Evolutionary conservation across 805 yeast species (phyloP).

Genomic region (Monosporozyma solicola): DNA sequence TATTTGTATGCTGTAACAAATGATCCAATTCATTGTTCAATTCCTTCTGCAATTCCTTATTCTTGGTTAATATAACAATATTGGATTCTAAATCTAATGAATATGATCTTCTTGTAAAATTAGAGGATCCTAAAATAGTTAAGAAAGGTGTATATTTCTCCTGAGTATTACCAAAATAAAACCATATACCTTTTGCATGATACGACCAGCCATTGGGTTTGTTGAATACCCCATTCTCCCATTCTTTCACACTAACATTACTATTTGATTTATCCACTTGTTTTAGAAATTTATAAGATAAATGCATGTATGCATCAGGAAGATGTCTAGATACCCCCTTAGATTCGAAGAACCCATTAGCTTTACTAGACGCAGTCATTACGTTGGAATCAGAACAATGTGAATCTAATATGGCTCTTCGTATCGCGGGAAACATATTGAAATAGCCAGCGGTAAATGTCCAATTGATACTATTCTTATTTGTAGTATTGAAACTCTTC

Average conservation of each 20-base stretch:
- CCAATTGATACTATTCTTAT: constrained; percentile 43
- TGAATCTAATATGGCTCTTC: constrained; percentile 46
- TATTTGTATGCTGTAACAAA: constrained; percentile 43
- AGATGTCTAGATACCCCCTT: constrained; percentile 70
- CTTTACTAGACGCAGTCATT: constrained; percentile 87
- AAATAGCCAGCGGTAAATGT: constrained; percentile 94
- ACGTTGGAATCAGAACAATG: constrained; percentile 41
- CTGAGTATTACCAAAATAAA: constrained; percentile 39
- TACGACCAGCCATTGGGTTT: constrained; percentile 89
- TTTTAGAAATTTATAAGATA: constrained; percentile 60
- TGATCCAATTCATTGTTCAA: constrained; percentile 60
- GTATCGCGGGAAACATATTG: constrained; percentile 75
- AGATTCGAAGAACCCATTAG: constrained; percentile 86
- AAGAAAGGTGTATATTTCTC: constrained; percentile 48
- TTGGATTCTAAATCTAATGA: constrained; percentile 82
- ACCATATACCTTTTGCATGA: constrained; percentile 96
- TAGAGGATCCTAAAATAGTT: constrained; percentile 86
- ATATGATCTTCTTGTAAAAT: constrained; percentile 86
- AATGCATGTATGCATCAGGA: constrained; percentile 78
- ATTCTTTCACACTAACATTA: constrained; percentile 58
- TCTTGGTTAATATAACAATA: constrained; percentile 67
- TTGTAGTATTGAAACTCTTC: constrained; percentile 23
- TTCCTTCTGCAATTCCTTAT: constrained; percentile 42
- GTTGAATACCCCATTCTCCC: constrained; percentile 82
- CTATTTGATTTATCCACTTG: constrained; percentile 34